phyloP scores from a whole-genome alignment of 345 rosid genomes.

The Stellera chamaejasme region DNA sequence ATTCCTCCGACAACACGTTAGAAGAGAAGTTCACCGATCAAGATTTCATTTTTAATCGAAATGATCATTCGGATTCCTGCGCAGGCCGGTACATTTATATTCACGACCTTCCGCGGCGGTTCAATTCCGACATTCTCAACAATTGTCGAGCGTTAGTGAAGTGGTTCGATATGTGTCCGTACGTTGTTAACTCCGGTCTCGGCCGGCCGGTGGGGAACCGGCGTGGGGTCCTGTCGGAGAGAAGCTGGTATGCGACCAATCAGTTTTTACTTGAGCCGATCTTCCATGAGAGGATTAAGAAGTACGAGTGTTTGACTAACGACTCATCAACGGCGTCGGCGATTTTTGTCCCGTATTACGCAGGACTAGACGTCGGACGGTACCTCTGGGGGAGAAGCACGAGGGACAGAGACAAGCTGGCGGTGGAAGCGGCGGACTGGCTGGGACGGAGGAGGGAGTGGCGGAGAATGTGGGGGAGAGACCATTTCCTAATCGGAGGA shows the following conservation, averaged over 20 bases:
- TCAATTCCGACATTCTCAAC: slow-evolving; percentile 32
- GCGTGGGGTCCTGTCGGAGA: slow-evolving; percentile 8
- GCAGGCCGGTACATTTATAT: slow-evolving; percentile 36
- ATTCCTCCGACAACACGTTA: not conserved
- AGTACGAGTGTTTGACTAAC: slow-evolving; percentile 41
- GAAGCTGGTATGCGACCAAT: slow-evolving; percentile 35
- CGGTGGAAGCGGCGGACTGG: slow-evolving; percentile 25
- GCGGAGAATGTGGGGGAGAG: slow-evolving; percentile 43
- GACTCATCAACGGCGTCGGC: slow-evolving; percentile 47
- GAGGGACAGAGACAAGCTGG: slow-evolving; percentile 32
- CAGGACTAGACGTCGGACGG: slow-evolving; percentile 49
- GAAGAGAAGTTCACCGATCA: slow-evolving; percentile 1
- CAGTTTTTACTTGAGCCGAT: slow-evolving; percentile 52
- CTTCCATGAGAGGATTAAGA: slow-evolving; percentile 44
- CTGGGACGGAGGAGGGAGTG: slow-evolving; percentile 32
- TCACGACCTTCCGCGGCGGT: slow-evolving; percentile 36
- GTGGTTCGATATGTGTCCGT: slow-evolving; percentile 47
- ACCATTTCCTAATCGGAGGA: slow-evolving; percentile 57
- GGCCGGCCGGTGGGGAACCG: slow-evolving; percentile 32
- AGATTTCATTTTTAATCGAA: not conserved
- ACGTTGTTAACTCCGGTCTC: slow-evolving; percentile 27
- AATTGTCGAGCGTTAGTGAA: slow-evolving; percentile 28
- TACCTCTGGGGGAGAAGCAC: slow-evolving; percentile 33
- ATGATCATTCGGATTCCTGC: slow-evolving; percentile 18
- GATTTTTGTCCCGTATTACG: slow-evolving; percentile 38